Percentiles rank a stretch among this genome's conserved stretches.
Conservation (phyloP, 2,329 filamentous ascomycete genomes). For the Talaromyces sp. region DNA sequence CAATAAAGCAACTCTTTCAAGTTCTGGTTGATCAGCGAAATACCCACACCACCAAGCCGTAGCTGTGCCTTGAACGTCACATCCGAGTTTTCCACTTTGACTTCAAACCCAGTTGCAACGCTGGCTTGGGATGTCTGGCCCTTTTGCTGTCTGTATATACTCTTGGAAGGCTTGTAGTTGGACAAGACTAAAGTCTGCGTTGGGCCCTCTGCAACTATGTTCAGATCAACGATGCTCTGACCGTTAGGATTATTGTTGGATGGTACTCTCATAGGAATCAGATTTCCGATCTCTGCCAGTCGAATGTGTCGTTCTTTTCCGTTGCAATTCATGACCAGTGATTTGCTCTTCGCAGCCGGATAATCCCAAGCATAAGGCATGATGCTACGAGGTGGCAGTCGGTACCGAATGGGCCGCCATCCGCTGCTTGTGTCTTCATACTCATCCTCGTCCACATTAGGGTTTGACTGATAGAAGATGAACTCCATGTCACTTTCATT, state of each 20-base stretch:
- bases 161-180: slow-evolving; percentile 90
- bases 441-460: slow-evolving; percentile 87
- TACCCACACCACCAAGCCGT: slow-evolving; percentile 81
- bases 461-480: slow-evolving; percentile 91
- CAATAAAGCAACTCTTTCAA: slow-evolving; percentile 89
- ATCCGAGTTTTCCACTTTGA: slow-evolving; percentile 84
- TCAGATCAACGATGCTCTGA: slow-evolving; percentile 91
- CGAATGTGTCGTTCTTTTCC: slow-evolving; percentile 87
- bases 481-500: slow-evolving; percentile 98
- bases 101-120: slow-evolving; percentile 73
- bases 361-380: slow-evolving; percentile 99
- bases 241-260: slow-evolving; percentile 58
- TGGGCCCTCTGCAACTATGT: slow-evolving; percentile 90
- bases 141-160: slow-evolving; percentile 72
- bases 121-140: slow-evolving; percentile 55
- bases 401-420: slow-evolving; percentile 89
- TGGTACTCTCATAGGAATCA: slow-evolving; percentile 88
- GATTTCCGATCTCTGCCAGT: slow-evolving; percentile 90
- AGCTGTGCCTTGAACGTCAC: slow-evolving; percentile 87
- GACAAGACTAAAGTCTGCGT: slow-evolving; percentile 92
- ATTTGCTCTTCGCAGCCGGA: slow-evolving; percentile 92
- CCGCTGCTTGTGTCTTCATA: slow-evolving; percentile 66
- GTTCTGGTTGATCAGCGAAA: slow-evolving; percentile 90
- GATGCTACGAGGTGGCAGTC: slow-evolving; percentile 87
- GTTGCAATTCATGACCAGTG: slow-evolving; percentile 76